Percentiles rank a stretch among this genome's conserved stretches.
Evolutionary conservation across 1,284 basidiomycete genomes (phyloP).

Genomic region (Fomitiporia mediterranea): DNA sequence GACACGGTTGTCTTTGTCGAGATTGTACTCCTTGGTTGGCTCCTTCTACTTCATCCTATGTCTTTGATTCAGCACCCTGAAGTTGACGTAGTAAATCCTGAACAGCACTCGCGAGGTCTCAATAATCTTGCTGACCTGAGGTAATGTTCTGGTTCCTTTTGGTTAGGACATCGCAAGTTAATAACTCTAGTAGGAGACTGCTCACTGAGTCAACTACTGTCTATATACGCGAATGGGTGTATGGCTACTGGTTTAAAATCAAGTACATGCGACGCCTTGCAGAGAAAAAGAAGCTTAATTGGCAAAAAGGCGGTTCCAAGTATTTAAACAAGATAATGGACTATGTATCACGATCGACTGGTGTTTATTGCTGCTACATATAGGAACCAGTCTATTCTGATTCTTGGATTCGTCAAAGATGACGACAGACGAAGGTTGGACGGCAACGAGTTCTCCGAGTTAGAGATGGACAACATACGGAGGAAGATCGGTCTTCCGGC

Average conservation of each 20-base stretch:
- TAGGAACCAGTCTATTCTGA: not conserved
- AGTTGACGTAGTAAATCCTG: no score
- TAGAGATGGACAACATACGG: not conserved
- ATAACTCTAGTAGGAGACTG: no score
- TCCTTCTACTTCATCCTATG: no score
- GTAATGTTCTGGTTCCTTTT: no score
- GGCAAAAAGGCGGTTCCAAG: not conserved
- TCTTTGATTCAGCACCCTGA: no score
- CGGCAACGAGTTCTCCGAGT: not conserved
- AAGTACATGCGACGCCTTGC: not conserved
- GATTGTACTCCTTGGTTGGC: no score
- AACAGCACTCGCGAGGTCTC: no score
- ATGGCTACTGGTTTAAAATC: not conserved
- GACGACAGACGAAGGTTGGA: not conserved
- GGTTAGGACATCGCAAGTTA: no score
- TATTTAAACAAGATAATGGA: not conserved
- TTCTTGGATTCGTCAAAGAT: not conserved
- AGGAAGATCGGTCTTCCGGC: not conserved
- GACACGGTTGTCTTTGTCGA: no score
- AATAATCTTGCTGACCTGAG: no score
- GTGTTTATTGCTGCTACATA: not conserved
- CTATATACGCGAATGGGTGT: no score
- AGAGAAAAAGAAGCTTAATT: not conserved
- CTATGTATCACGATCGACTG: not conserved
- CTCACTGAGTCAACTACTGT: no score